These are phyloP conservation scores for Globisporangium yorkense DNA, from an alignment of 352 stramenopile genomes.

Conservation along the genomic window DNA sequence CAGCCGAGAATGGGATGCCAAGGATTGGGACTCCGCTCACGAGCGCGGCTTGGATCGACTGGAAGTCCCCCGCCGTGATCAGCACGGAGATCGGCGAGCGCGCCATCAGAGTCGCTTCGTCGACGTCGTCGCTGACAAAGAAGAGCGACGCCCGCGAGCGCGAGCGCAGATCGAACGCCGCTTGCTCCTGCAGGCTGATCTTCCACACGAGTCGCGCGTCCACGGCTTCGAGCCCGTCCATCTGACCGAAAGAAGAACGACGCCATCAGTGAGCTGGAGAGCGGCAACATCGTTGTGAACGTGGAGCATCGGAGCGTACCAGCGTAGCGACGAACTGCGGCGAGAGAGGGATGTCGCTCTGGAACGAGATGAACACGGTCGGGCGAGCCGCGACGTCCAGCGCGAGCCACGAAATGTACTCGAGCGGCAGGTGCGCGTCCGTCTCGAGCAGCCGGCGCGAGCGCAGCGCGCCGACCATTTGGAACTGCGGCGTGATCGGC, in stretches of 20 bases:
- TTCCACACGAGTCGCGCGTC: slow-evolving; percentile 53
- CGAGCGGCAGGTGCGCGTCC: slow-evolving; percentile 20
- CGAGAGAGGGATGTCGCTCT: slow-evolving; percentile 34
- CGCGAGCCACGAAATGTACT: slow-evolving; percentile 31
- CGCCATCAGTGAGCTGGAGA: slow-evolving; percentile 7
- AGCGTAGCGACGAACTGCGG: slow-evolving; percentile 50
- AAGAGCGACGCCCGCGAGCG: slow-evolving; percentile 40
- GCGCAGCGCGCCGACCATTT: slow-evolving; percentile 63
- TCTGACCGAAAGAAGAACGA: slow-evolving; percentile 14
- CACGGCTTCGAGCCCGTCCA: slow-evolving; percentile 51
- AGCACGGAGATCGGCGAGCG: slow-evolving; percentile 34
- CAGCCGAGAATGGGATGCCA: slow-evolving; percentile 62
- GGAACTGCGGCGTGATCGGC: slow-evolving; percentile 69
- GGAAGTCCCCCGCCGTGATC: slow-evolving; percentile 56
- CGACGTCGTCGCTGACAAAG: slow-evolving; percentile 37
- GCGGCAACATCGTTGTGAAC: too few relatives aligned
- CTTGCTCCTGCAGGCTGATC: slow-evolving; percentile 46
- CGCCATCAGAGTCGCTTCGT: slow-evolving; percentile 40
- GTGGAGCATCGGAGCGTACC: slow-evolving; percentile 18
- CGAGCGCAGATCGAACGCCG: slow-evolving; percentile 48
- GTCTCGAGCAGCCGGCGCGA: slow-evolving; percentile 11
- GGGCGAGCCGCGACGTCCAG: slow-evolving; percentile 21
- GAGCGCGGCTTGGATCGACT: slow-evolving; percentile 58
- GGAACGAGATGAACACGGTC: slow-evolving; percentile 61
- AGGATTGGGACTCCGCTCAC: slow-evolving; percentile 54